Evolutionary conservation across 148 eudicot genomes (phyloP), one percentile per base, ranked within the genome.

Genomic region (Rhododendron kiyosumense): DNA sequence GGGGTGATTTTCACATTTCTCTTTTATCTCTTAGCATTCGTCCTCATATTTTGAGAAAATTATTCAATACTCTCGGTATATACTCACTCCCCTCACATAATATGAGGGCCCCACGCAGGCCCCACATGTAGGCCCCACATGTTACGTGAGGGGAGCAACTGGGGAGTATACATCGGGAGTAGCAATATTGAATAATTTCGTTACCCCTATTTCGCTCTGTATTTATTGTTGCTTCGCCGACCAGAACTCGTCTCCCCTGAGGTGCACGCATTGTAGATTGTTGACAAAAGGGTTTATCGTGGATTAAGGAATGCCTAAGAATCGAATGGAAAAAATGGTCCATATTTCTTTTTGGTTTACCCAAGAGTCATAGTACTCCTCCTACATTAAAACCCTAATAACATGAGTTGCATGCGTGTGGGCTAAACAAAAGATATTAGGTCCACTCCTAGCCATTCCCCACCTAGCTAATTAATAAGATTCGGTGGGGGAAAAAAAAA

Each of bases 101-200:
- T 12, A 95, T 87, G 17, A 94, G 57, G 74, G 38, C 4, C 4
- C 38, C 38, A 36, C 38, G 4, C 38, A 36, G 38, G 38, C 4
- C 38, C 3, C 38, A 36, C n/a, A n/a, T n/a, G n/a, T n/a, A n/a
- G n/a, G n/a, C n/a, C n/a, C n/a, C n/a, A n/a, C 41, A 38, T 38
- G 41, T 38, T 38, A 38, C 41, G 41, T 38, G 41, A 38, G 41
- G 41, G 5, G 5, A 38, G 41, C 41, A 5, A 38, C 41, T 4
- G 4, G 5, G 5, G 0, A 38, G 41, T 4, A 38, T 4, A 38
- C 41, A 38, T 38, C 41, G 5, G 41, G 41, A 4, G 41, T 38
- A 38, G 41, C 4, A 38, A 0, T 5, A 38, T 38, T 38, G 41
- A 38, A 38, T 38, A 38, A 38, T 38, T 38, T 5, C 41, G 41